Conservation (phyloP, 331 rosid species). For the Quercus phellos region DNA sequence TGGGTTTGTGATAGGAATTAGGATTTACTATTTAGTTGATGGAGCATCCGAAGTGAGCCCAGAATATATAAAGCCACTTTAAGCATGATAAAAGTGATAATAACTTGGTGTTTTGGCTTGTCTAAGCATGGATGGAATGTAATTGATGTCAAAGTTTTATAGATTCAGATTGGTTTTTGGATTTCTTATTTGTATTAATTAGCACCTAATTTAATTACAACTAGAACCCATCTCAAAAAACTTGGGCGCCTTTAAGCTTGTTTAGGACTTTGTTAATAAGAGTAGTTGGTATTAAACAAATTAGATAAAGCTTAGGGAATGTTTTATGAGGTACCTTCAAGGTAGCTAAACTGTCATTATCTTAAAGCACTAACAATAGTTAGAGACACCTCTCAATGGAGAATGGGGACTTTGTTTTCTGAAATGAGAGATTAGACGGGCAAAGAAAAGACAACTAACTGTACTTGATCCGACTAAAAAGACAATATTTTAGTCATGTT, state of each 20-base stretch:
- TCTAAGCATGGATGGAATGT: neutral
- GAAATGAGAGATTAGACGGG: conserved; percentile 37
- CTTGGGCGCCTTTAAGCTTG: neutral
- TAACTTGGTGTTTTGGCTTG: neutral
- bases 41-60: neutral
- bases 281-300: neutral
- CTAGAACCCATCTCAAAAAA: neutral
- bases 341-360: conserved; percentile 54
- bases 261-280: neutral
- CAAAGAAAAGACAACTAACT: conserved; percentile 44
- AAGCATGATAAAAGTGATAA: too few species aligned
- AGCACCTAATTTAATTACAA: neutral
- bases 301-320: conserved; percentile 2
- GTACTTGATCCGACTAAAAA: conserved; percentile 30
- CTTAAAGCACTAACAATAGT: conserved; percentile 31
- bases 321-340: neutral
- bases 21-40: neutral
- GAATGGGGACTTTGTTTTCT: conserved; percentile 38
- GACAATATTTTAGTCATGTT: conserved; percentile 9
- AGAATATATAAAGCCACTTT: too few species aligned
- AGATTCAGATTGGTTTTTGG: neutral
- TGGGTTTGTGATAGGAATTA: too few species aligned
- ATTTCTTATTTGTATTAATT: neutral
- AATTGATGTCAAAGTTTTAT: neutral
- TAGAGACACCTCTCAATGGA: conserved; percentile 27